Conservation (phyloP, 768 basidiomycete genomes). For the Kwoniella bestiolae region DNA sequence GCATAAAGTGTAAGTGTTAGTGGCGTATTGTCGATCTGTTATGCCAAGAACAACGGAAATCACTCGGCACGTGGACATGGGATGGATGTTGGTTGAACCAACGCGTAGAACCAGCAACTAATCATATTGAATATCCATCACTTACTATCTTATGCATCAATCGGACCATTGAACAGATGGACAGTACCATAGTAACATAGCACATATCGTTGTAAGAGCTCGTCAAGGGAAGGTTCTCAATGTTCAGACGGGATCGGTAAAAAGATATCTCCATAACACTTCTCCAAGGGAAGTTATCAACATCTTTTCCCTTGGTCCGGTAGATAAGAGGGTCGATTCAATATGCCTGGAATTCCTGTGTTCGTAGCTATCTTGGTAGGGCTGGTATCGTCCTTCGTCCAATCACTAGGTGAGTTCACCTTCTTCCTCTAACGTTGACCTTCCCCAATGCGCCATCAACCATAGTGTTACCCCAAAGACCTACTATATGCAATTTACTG, state of each 20-base stretch:
- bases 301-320: too few species aligned
- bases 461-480: background rate
- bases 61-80: background rate
- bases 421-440: background rate
- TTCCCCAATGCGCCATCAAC: background rate
- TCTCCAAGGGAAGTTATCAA: too few species aligned
- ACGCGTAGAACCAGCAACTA: background rate
- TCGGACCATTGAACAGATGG: too few species aligned
- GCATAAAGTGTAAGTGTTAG: too few species aligned
- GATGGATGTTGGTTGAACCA: background rate
- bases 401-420: constrained; percentile 67
- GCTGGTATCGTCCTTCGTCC: constrained; percentile 81
- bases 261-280: too few species aligned
- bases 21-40: background rate
- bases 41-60: background rate
- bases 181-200: too few species aligned
- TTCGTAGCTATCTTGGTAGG: constrained; percentile 62
- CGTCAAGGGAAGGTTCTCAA: background rate
- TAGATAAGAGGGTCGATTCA: background rate
- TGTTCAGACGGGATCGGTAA: background rate
- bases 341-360: constrained; percentile 50
- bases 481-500: background rate
- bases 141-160: too few species aligned
- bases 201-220: too few species aligned
- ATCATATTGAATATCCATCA: too few species aligned